Evolutionary conservation across 169 alveolate genomes (phyloP), one percentile per base, ranked within the genome.

Genomic region (Plasmodium adleri): DNA sequence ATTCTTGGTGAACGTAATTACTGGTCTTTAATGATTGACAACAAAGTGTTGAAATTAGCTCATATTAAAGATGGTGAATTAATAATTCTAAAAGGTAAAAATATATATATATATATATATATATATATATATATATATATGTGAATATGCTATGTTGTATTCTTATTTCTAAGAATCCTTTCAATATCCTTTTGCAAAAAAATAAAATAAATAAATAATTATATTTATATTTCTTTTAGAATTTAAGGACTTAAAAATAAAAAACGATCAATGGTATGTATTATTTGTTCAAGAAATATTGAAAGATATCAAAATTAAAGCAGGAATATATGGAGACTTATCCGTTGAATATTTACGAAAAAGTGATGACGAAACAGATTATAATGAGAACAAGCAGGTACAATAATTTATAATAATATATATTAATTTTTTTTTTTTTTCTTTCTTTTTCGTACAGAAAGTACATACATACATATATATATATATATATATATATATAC

Each of bases 11-110:
- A 83, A 49, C 54, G 91, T 4, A 83, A 83, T 28, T 83, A 63
- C 12, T 83, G 91, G 91, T 73, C 73, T 28, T 63, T 83, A 24
- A 24, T 83, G 71, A 83, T 83, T 54, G 91, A 83, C n/a, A 83
- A 83, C 12, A 83, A 68, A 13, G 15, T 83, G 2, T 54, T 83
- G 15, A 83, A 83, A 43, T 59, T 83, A 17, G 49, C 49, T 17
- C 91, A 64, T 12, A 66, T 83, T 9, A 68, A 62, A 54, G 85
- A 83, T 22, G 91, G 91, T 0, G 91, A 83, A 17, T 59, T 83
- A 63, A 68, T 83, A 50, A 22, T 71, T 6, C 58, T 83, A 39
- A 83, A 70, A 58, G 85, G 91, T 83, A 68, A 17, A 26, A 49
- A 32, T 39, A 58, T 12, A 56, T 47, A 60, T 74, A 52, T 43